Base-by-base conservation (phyloP, 768 basidiomycete genomes). In the Phlebiopsis flavidoalba region DNA sequence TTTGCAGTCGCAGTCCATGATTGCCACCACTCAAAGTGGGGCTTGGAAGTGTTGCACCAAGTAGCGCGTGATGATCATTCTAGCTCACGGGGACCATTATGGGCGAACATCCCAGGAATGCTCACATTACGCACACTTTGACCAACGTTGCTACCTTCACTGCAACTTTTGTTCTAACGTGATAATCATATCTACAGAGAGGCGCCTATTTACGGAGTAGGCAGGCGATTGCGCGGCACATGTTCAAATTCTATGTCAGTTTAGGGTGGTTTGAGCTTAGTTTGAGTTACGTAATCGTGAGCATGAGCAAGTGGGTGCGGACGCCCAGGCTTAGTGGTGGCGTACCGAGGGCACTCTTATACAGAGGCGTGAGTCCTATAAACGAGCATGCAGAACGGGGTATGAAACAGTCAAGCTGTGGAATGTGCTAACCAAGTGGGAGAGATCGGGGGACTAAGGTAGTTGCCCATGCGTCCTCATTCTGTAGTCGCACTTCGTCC, bases 221-320 rank as follows among this genome's bases (percentile, higher is more conserved):
- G n/a, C n/a, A n/a, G n/a, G 89, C 86, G 72, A 90, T 78, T 73
- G 83, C 84, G 77, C 77, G 83, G 71, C 89, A 91, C 89, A 91
- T 91, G 33, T 24, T 63, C 47, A 49, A 47, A 35, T 15, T 8
- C n/a, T 43, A n/a, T 31, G 26, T 31, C 6, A 4, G 33, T 11
- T 15, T 12, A 53, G 52, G 26, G 12, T 4, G 40, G 40, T 17
- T 43, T 12, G 40, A 3, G 40, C 40, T 3, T 17, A 17, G 40
- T 43, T 10, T 17, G 40, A 17, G 40, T n/a, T 43, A 12, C 17
- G 40, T 17, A 43, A 8, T 43, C 40, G 40, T n/a, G 12, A 43
- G 40, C n/a, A n/a, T 12, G 40, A 2, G 17, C 17, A 10, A 8
- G 10, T 43, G 10, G 3, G 40, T 43, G 3, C 17, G 10, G 40